Conservation (phyloP, 768 basidiomycete species). For the Strobilomyces echinocephalus region DNA sequence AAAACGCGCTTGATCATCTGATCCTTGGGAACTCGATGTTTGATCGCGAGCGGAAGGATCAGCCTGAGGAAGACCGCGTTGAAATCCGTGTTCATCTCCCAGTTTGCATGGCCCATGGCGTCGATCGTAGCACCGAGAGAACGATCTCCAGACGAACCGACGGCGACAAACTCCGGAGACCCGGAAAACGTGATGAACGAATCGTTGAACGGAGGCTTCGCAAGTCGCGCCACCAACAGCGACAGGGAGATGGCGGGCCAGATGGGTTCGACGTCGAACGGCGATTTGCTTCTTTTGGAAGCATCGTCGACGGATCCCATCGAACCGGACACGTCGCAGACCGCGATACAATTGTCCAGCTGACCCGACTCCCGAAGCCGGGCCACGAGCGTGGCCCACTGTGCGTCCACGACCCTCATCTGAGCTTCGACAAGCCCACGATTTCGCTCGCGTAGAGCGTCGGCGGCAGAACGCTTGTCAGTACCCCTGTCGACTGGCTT, state of each 20-base stretch:
- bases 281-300: slow-evolving; percentile 1
- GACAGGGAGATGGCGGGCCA: slow-evolving; percentile 61
- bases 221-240: too few species aligned
- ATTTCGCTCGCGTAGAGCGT: too few species aligned
- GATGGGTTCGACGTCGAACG: slow-evolving; percentile 41
- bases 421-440: too few species aligned
- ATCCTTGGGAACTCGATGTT: slow-evolving; percentile 46
- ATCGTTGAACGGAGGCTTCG: too few species aligned
- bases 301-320: slow-evolving; percentile 43
- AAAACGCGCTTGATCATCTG: slow-evolving; percentile 76
- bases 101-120: too few species aligned
- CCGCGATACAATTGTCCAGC: slow-evolving; percentile 58
- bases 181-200: slow-evolving; percentile 2
- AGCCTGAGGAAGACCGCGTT: too few species aligned
- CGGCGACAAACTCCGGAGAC: too few species aligned
- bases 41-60: too few species aligned
- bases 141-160: slow-evolving; percentile 20
- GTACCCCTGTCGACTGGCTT: too few species aligned
- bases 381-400: slow-evolving; percentile 39
- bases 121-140: slow-evolving; percentile 28
- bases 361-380: slow-evolving; percentile 47
- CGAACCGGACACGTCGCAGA: slow-evolving; percentile 75
- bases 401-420: too few species aligned
- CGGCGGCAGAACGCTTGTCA: too few species aligned
- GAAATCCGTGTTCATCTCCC: too few species aligned